Evolutionary conservation across 345 rosid genomes (phyloP), one percentile per base, ranked within the genome.

Genomic region (Dovyalis caffra): DNA sequence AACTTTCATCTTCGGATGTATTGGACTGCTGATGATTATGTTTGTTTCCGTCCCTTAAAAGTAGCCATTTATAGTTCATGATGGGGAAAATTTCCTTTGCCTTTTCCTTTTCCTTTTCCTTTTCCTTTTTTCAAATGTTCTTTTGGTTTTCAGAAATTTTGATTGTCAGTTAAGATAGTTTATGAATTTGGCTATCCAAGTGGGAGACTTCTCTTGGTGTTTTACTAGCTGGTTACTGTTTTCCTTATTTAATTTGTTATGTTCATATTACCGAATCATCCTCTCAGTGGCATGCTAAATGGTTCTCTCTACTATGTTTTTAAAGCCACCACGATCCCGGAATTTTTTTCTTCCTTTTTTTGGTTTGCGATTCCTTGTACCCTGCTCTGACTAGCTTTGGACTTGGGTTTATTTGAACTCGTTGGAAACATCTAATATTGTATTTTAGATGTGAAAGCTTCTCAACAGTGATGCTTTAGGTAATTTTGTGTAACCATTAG

Each of bases 111-210:
- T 25, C 11, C 34, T 20, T 9, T 8, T 56, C 11, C 8, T 72
- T 47, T 40, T n/a, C 11, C 6, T 51, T 12, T 32, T 60, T 20
- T 0, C 3, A 10, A 2, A 60, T 35, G 40, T 14, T 26, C 23
- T 43, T 45, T 31, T 28, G 29, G 58, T 8, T 45, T 47, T 73
- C 31, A 29, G 18, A 64, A 73, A 45, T 73, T 71, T 64, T 23
- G 38, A 11, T 20, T n/a, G 31, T 45, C 28, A 40, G 34, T 7
- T 70, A 15, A 56, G 21, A n/a, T 34, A 57, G 26, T 33, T 70
- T 6, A 34, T 47, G 58, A 34, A 53, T 33, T 53, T 53, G 29
- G 29, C 23, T 53, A 6, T 53, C 29, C 45, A 53, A 32, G 23
- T 20, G 26, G 35, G 6, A 14, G 32, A 26, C 32, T 28, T 53